Conservation (phyloP, 1,284 basidiomycete genomes). For the Coniferiporia weirii region DNA sequence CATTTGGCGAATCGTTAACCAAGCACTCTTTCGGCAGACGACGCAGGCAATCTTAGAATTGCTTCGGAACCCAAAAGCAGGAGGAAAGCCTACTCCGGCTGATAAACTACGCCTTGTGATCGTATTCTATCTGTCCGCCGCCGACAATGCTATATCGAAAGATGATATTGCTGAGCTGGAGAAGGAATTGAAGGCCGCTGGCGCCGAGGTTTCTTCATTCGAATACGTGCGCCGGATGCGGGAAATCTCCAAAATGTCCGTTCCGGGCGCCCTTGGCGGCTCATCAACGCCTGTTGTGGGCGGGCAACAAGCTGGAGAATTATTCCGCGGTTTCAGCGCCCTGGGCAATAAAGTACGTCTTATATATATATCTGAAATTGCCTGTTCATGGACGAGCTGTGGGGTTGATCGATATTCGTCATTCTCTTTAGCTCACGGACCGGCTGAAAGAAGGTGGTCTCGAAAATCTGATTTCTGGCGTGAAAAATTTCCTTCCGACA, state of each 20-base stretch:
- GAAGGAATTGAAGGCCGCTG: constrained; percentile 76
- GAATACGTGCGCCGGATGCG: constrained; percentile 91
- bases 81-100: constrained; percentile 61
- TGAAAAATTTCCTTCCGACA: constrained; percentile 96
- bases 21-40: constrained; percentile 39
- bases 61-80: constrained; percentile 62
- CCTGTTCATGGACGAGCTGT: constrained; percentile 2
- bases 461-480: constrained; percentile 94
- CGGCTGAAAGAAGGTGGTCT: constrained; percentile 91
- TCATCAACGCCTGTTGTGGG: constrained; percentile 74
- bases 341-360: constrained; percentile 75
- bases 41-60: constrained; percentile 80
- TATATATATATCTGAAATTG: too few relatives aligned
- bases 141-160: constrained; percentile 75
- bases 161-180: constrained; percentile 88
- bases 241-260: constrained; percentile 81
- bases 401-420: constrained; percentile 14
- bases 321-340: constrained; percentile 90
- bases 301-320: constrained; percentile 65
- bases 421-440: constrained; percentile 68
- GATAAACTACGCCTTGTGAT: constrained; percentile 95
- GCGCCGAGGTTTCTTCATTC: constrained; percentile 80
- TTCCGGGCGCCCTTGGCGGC: constrained; percentile 44
- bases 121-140: constrained; percentile 88
- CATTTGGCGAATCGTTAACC: neutral